Evolutionary conservation across 768 basidiomycete genomes (phyloP).

Genomic region (Mycena crocata): DNA sequence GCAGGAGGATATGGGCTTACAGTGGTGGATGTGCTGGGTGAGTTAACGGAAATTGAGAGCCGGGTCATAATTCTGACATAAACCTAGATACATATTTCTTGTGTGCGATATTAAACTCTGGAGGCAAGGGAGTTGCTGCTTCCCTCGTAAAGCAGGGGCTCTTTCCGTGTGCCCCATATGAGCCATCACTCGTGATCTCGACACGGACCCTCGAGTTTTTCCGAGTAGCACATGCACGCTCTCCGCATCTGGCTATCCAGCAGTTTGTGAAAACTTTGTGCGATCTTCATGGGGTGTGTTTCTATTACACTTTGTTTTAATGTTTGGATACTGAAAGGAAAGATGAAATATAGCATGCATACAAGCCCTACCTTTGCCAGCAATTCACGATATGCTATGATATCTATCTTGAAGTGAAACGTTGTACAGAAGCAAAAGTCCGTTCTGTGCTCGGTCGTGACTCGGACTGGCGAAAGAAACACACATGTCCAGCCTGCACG

Average conservation of each 20-base stretch:
- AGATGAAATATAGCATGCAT: not conserved
- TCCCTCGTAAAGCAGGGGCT: conserved; percentile 9
- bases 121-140: not conserved
- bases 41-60: not conserved
- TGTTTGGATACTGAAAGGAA: too few relatives aligned
- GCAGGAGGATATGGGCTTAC: not conserved
- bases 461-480: conserved; percentile 29
- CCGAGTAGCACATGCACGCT: not conserved
- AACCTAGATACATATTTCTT: not conserved
- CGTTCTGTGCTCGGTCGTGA: not conserved
- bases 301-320: not conserved
- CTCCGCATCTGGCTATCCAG: not conserved
- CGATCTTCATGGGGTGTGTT: conserved; percentile 5
- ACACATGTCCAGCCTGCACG: conserved; percentile 42
- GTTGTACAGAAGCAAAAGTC: not conserved
- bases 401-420: not conserved
- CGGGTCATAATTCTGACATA: not conserved
- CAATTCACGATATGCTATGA: conserved; percentile 2
- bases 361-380: conserved; percentile 4
- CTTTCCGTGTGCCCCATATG: not conserved
- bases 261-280: not conserved
- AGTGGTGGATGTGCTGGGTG: conserved; percentile 4
- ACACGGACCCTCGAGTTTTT: not conserved
- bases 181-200: not conserved
- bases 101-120: not conserved